Base-by-base conservation (phyloP, 179 eudicot genomes). In the Spergularia azorica region DNA sequence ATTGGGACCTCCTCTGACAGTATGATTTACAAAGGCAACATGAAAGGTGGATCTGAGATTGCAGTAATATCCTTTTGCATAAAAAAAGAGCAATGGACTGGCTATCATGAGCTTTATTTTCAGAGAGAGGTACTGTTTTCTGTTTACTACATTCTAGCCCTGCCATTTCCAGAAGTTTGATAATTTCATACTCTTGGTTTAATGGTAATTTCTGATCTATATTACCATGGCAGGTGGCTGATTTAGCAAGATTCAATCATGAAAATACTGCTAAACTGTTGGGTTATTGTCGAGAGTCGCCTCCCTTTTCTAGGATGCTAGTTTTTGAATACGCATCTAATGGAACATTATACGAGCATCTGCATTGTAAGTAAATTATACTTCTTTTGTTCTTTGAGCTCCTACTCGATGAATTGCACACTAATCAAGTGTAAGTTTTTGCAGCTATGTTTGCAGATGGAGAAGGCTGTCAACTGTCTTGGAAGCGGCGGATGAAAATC, bases 401-500 rank as follows among this genome's bases (percentile, higher is more conserved):
- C 0, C 10, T 17, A 21, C 72, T 39, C 21, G 6, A 15, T 0
- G 32, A 26, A 1, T 1, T 38, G 15, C 61, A 63, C 17, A 48
- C 48, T 5, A 43, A 5, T 46, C 48, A 39, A 8, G 55, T 70
- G 64, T 51, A 16, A 61, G 66, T 62, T 63, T 46, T 20, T 59
- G 82, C 59, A 82, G 84, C 84, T 64, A 66, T 82, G 69, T 78
- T 70, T 76, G 79, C 88, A 82, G 99, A 89, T 83, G 97, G 92
- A 77, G 99, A 95, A 60, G 97, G 91, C 79, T 87, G 96, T 82
- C 97, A 93, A 72, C 85, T 95, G 48, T 91, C 98, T 64, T 95
- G 99, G 99, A 84, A 88, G 41, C 83, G 99, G 60, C 92, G 99
- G 61, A 93, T 95, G 99, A 95, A 87, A 80, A 95, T 95, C 81